A percentile compares a stretch with the other conserved stretches of the same genome.
phyloP scores from a whole-genome alignment of 176 grass and related monocot species.

The Themeda triandra region DNA sequence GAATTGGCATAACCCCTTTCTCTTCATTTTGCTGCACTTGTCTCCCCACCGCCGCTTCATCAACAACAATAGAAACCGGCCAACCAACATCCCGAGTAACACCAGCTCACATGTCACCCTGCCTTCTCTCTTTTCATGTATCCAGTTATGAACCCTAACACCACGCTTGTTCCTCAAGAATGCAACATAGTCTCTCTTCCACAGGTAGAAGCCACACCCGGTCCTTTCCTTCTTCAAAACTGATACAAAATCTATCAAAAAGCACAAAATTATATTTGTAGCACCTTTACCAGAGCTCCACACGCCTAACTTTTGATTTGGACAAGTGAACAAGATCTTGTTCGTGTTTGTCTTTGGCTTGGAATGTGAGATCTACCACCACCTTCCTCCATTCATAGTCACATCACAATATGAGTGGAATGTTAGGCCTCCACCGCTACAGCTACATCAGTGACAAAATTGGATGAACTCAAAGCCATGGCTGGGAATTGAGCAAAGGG shows the following conservation, averaged over 20 bases:
- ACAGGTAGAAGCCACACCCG: neutral
- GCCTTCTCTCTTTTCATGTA: neutral
- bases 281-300: neutral
- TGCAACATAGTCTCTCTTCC: neutral
- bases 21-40: too few species aligned
- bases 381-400: neutral
- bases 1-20: too few species aligned
- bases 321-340: neutral
- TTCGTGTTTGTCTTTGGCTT: neutral
- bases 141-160: neutral
- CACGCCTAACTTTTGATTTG: neutral
- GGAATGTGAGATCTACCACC: neutral
- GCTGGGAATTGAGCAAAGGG: neutral
- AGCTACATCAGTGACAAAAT: neutral
- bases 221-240: neutral
- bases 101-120: neutral
- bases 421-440: neutral
- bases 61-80: neutral
- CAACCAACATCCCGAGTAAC: neutral
- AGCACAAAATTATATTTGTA: neutral
- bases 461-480: neutral
- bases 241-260: neutral
- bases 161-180: neutral
- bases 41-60: neutral
- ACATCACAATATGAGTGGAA: neutral